phyloP scores from a whole-genome alignment of 345 rosid species.

The Dipteronia sinensis region DNA sequence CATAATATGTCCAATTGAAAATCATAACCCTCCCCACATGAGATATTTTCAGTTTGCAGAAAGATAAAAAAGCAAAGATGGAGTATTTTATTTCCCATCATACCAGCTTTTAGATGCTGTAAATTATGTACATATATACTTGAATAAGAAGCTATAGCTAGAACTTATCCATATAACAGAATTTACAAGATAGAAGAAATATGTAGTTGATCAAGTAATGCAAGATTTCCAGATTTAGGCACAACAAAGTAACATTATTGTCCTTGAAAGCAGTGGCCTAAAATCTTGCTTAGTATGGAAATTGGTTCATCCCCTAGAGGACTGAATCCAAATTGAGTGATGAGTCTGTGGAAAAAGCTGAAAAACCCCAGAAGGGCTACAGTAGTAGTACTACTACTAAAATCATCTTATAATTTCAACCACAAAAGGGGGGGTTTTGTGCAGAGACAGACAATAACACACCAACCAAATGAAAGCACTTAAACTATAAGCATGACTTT shows the following conservation, averaged over 20 bases:
- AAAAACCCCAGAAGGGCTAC: neutral
- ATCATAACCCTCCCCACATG: neutral
- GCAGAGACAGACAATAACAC: conserved; percentile 7
- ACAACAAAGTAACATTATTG: conserved; percentile 13
- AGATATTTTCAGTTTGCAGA: conserved; percentile 15
- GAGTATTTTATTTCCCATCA: conserved; percentile 26
- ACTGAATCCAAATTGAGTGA: conserved; percentile 1
- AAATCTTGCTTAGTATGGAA: conserved; percentile 24
- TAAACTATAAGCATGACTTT: conserved; percentile 18
- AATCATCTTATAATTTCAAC: neutral
- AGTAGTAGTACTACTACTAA: neutral
- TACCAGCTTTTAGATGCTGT: neutral
- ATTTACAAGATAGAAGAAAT: neutral
- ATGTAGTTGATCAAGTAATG: too few species aligned
- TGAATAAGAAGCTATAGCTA: neutral
- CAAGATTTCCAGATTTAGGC: conserved; percentile 5
- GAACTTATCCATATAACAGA: neutral
- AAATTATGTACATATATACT: neutral
- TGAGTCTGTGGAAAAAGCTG: conserved; percentile 20
- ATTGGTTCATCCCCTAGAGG: conserved; percentile 39
- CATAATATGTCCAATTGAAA: conserved; percentile 1
- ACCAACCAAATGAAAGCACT: conserved; percentile 40
- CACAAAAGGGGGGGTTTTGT: conserved; percentile 1
- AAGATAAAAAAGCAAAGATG: conserved; percentile 13
- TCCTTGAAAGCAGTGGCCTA: conserved; percentile 14